Evolutionary conservation across 2,329 filamentous ascomycete genomes (phyloP), one percentile per base, ranked within the genome.

Genomic region (Malbranchea cinnamomea): DNA sequence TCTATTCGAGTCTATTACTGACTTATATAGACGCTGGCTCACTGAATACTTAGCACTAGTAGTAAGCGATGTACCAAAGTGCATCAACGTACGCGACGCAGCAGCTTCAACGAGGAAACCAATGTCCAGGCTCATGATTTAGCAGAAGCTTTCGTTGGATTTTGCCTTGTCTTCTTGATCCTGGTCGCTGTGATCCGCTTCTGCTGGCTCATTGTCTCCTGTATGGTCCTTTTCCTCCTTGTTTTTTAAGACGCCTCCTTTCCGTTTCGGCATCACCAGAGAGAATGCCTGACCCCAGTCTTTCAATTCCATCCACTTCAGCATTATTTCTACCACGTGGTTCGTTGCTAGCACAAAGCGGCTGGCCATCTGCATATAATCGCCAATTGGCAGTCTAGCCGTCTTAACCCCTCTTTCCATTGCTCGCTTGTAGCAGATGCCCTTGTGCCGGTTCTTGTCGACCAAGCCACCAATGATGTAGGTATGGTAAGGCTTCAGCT

Each of bases 321-420:
- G 59, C 82, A 98, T 93, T 38, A 98, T 95, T 56, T 95, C 87
- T 26, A 89, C 71, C 1, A 98, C 89, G 48, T 98, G 89, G 49
- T 95, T 98, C 5, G 87, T 94, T 3, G 87, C 77, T 34, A 98
- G 60, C 4, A 98, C 81, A 43, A 78, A 73, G 18, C 89, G 72
- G 44, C 78, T 85, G 33, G 76, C 69, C 80, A 98, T 91, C 39
- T 83, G 69, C 64, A 98, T 77, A 53, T 82, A 95, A 38, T 95
- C 76, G n/a, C 84, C 83, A 44, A 98, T 95, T 0, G 89, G 89
- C 32, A 98, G 55, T 50, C 83, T 85, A 2, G 87, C 89, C 0
- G 89, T 95, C 39, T 78, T 77, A 43, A 98, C 72, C 0, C 80
- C 80, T 37, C 67, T 67, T 32, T 77, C 71, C 31, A 69, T 63